Evolutionary conservation across 306 rosid genomes (phyloP), one percentile per base, ranked within the genome.

Genomic region (Mimosa pudica): DNA sequence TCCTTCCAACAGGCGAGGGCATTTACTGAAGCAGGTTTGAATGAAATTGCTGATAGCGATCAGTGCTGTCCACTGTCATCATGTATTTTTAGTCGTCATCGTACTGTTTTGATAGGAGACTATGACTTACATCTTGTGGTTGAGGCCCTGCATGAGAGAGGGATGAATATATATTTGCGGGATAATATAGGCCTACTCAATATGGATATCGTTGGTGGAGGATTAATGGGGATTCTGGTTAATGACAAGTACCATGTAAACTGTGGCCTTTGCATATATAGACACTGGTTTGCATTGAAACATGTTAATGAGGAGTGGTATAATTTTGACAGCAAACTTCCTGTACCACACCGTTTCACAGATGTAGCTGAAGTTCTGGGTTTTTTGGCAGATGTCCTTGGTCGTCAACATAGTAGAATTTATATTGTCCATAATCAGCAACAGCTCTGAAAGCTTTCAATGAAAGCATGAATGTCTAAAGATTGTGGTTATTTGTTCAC

Each of bases 221-320:
- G 42, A 38, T 2, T 38, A 45, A 45, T 45, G 48, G 10, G 9
- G 48, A 38, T 38, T 45, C 1, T 7, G 10, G 10, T 45, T 45
- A 45, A 45, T 45, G 10, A 7, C 10, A 9, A 0, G 2, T 10
- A 45, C 8, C 30, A 24, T 24, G 30, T 24, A 10, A 45, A 10
- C 32, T 93, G 98, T 96, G 91, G 45, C 74, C 70, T 24, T 24
- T 24, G 89, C 83, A 24, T 24, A 24, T 24, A 24, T 24, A 89
- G 98, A 81, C 99, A 93, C 71, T 96, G 98, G 99, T 65, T 93
- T 73, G 54, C 97, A 6, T 62, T 93, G 87, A 91, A 90, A 89
- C 89, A 84, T 85, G 75, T 93, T 69, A 75, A 77, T 47, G 93
- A 89, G 61, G 84, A 74, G 71, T 88, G 98, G 98, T 91, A 86